Conservation (phyloP, 495 filamentous ascomycete species). For the Tuber umbilicatum region DNA sequence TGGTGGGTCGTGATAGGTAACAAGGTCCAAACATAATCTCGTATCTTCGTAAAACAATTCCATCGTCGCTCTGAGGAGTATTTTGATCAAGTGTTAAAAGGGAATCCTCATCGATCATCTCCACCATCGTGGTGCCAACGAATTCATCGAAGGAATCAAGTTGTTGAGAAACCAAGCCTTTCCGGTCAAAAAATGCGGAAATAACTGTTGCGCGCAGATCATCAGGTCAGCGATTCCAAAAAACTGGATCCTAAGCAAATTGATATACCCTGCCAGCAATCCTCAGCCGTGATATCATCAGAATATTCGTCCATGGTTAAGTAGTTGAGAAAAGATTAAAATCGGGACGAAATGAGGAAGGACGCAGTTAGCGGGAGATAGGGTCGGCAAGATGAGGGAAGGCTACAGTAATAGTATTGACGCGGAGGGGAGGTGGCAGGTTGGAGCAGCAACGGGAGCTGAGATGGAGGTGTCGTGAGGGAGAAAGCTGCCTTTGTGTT, state of each 20-base stretch:
- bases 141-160: conserved; percentile 98
- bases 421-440: neutral
- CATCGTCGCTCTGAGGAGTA: conserved; percentile 66
- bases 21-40: conserved; percentile 87
- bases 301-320: conserved; percentile 55
- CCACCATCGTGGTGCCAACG: conserved; percentile 81
- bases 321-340: neutral
- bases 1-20: conserved; percentile 72
- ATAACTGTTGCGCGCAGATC: conserved; percentile 54
- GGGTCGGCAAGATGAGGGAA: neutral
- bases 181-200: conserved; percentile 86
- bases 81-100: conserved; percentile 84
- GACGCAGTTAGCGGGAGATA: conserved; percentile 1
- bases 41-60: conserved; percentile 77
- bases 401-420: neutral
- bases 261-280: conserved; percentile 67
- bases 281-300: conserved; percentile 75
- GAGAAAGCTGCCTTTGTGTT: neutral
- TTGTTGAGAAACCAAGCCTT: conserved; percentile 95
- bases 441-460: neutral
- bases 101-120: conserved; percentile 81
- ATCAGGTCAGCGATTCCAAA: conserved; percentile 10
- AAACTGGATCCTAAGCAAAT: neutral
- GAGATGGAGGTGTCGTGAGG: neutral
- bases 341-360: conserved; percentile 1